A percentile compares a stretch with the other conserved stretches of the same genome.
Conservation (phyloP, 1,284 basidiomycete species). For the Retiboletus flavoniger region DNA sequence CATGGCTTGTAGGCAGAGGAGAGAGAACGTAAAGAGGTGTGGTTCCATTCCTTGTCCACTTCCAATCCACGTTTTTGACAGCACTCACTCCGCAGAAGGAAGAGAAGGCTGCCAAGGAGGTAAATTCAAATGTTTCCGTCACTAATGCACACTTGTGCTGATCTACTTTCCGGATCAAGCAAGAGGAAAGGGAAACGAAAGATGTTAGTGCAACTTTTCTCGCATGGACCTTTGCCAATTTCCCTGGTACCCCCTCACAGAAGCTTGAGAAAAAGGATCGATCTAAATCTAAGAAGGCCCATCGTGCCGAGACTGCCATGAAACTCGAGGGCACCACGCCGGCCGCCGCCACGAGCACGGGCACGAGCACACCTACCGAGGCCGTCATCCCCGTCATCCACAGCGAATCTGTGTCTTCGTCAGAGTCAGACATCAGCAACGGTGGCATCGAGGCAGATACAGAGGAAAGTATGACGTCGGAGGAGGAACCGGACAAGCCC, state of each 20-base stretch:
- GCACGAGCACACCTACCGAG: constrained; percentile 31
- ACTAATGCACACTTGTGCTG: constrained; percentile 11
- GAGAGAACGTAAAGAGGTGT: constrained; percentile 55
- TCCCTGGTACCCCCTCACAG: constrained; percentile 25
- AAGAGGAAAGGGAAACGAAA: constrained; percentile 50
- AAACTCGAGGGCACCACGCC: constrained; percentile 32
- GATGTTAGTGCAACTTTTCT: constrained; percentile 41
- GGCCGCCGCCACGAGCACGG: constrained; percentile 22
- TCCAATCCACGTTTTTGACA: constrained; percentile 14
- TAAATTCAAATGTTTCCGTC: constrained; percentile 15
- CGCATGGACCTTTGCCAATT: constrained; percentile 2
- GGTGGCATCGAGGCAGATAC: constrained; percentile 65
- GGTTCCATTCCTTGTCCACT: constrained; percentile 8
- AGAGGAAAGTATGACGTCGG: constrained; percentile 71
- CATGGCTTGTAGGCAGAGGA: constrained; percentile 43
- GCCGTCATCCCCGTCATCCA: constrained; percentile 27
- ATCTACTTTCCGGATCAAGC: constrained; percentile 35
- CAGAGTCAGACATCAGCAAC: constrained; percentile 57
- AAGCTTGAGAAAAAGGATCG: constrained; percentile 60
- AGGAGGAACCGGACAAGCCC: constrained; percentile 57
- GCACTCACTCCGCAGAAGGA: constrained; percentile 43
- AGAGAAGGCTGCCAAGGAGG: constrained; percentile 47
- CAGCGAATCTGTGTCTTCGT: constrained; percentile 40
- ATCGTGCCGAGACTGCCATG: constrained; percentile 38
- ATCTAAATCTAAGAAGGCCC: constrained; percentile 53